These are phyloP conservation scores for Plasmodium knowlesi DNA, from an alignment of 169 alveolate genomes.

Conservation along the genomic window DNA sequence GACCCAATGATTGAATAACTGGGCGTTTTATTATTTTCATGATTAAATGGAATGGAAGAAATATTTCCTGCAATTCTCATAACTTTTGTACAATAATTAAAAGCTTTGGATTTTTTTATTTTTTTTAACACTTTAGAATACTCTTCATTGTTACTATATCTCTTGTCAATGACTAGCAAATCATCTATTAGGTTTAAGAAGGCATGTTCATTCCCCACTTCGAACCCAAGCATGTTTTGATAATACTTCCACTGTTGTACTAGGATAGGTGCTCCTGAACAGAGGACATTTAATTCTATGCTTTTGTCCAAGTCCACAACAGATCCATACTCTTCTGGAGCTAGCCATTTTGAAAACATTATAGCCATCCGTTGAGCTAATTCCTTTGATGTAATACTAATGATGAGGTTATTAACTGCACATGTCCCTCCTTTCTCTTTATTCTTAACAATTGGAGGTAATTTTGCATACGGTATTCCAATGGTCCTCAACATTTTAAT, in stretches of 20 bases:
- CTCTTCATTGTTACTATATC: slow-evolving; percentile 15
- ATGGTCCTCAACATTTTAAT: slow-evolving; percentile 34
- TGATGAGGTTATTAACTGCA: slow-evolving; percentile 7
- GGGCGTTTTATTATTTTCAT: slow-evolving; percentile 66
- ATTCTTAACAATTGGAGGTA: slow-evolving; percentile 58
- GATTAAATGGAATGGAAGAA: slow-evolving; percentile 57
- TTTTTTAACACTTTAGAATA: slow-evolving; percentile 4
- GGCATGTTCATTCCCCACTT: slow-evolving; percentile 56
- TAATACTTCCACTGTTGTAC: slow-evolving; percentile 68
- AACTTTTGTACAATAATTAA: slow-evolving; percentile 57
- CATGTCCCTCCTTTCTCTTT: neutral
- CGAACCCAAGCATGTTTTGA: slow-evolving; percentile 42
- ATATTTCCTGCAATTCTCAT: slow-evolving; percentile 65
- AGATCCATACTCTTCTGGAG: slow-evolving; percentile 56
- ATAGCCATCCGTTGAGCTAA: slow-evolving; percentile 62
- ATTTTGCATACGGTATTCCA: slow-evolving; percentile 36
- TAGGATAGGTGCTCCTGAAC: slow-evolving; percentile 57
- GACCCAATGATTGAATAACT: slow-evolving; percentile 58
- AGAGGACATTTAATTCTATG: slow-evolving; percentile 46
- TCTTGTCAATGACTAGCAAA: slow-evolving; percentile 37
- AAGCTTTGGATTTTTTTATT: slow-evolving; percentile 56
- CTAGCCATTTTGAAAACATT: slow-evolving; percentile 43
- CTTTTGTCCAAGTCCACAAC: slow-evolving; percentile 13
- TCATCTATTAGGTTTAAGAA: slow-evolving; percentile 53
- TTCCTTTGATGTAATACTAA: slow-evolving; percentile 55